Percentiles rank a stretch among this genome's conserved stretches.
phyloP scores from a whole-genome alignment of 1,284 basidiomycete genomes.

The Cerioporus squamosus region DNA sequence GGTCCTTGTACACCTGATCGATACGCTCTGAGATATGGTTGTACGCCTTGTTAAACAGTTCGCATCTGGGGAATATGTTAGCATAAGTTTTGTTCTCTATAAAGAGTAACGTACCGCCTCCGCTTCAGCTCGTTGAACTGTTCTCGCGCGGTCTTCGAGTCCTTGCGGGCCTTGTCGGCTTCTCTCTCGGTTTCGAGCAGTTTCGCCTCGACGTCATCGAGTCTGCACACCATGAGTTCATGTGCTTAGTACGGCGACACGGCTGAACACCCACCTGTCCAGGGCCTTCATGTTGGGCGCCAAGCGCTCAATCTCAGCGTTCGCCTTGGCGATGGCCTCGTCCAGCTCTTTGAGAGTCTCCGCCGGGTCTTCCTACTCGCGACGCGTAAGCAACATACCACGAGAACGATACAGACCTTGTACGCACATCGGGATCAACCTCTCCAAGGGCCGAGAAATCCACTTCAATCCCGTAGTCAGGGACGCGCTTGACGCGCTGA shows the following conservation, averaged over 20 bases:
- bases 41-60: conserved; percentile 96
- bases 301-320: conserved; percentile 89
- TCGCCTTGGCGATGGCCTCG: conserved; percentile 73
- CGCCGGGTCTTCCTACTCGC: conserved; percentile 57
- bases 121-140: conserved; percentile 90
- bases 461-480: conserved; percentile 90
- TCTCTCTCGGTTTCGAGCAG: conserved; percentile 76
- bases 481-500: conserved; percentile 71
- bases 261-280: conserved; percentile 59
- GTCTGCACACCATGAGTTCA: conserved; percentile 42
- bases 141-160: conserved; percentile 89
- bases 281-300: conserved; percentile 97
- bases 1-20: conserved; percentile 96
- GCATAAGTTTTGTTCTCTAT: neutral
- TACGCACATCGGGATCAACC: conserved; percentile 76
- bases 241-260: neutral
- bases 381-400: neutral
- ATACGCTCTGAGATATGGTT: conserved; percentile 95
- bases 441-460: conserved; percentile 85
- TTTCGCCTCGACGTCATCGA: conserved; percentile 91
- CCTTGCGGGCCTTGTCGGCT: conserved; percentile 79
- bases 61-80: conserved; percentile 50
- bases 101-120: conserved; percentile 56
- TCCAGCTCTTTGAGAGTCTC: conserved; percentile 80
- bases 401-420: neutral